Conservation (phyloP, 129 eudicot genomes). For the Ambrosia artemisiifolia region DNA sequence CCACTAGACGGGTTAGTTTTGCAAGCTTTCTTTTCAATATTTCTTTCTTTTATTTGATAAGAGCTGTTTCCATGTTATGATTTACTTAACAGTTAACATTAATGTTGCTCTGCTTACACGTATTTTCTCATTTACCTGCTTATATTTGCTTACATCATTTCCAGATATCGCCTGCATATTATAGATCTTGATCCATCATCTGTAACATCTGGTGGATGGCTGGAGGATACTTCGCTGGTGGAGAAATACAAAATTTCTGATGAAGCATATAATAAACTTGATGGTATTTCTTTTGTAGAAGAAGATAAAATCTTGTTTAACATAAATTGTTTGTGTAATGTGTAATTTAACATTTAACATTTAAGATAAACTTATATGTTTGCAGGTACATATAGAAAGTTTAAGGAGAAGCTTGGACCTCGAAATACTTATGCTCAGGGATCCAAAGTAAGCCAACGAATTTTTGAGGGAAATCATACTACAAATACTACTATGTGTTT, state of each 20-base stretch:
- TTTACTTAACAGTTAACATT: neutral
- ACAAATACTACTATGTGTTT: neutral
- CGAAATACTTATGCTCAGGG: conserved; percentile 45
- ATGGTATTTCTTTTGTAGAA: conserved; percentile 44
- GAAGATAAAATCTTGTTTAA: neutral
- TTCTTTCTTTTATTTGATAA: neutral
- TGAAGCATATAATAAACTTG: conserved; percentile 86
- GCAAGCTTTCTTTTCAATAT: neutral
- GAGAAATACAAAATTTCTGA: conserved; percentile 90
- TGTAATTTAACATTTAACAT: too few relatives aligned
- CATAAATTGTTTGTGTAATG: neutral
- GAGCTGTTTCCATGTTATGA: neutral
- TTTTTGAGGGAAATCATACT: neutral
- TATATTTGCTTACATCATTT: neutral
- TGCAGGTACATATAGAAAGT: conserved; percentile 86
- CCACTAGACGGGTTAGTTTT: conserved; percentile 76
- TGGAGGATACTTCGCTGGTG: conserved; percentile 95
- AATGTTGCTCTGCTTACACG: neutral
- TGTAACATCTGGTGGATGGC: conserved; percentile 98
- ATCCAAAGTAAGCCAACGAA: conserved; percentile 49
- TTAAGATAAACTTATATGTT: conserved; percentile 13
- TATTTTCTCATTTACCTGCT: neutral
- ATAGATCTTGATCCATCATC: conserved; percentile 96
- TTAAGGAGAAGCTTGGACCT: conserved; percentile 70
- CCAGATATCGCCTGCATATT: conserved; percentile 81